These are phyloP conservation scores for Platanthera zijinensis DNA, from an alignment of 106 monocot genomes.

Conservation along the genomic window DNA sequence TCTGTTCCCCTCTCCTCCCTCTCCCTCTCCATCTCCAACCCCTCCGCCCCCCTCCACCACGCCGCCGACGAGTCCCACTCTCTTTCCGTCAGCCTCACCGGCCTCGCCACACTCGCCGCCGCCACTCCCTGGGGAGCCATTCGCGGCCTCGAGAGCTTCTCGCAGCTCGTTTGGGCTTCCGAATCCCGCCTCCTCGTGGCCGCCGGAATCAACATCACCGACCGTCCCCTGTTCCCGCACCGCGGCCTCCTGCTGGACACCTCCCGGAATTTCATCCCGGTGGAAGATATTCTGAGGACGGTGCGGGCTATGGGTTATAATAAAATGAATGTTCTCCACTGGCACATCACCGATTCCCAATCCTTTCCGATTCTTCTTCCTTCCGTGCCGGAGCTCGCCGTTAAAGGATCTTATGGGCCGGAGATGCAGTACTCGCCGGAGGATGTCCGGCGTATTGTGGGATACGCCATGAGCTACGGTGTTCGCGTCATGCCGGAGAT, in stretches of 20 bases:
- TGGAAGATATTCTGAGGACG: slow-evolving; percentile 52
- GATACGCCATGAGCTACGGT: slow-evolving; percentile 34
- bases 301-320: slow-evolving; percentile 63
- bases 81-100: slow-evolving; percentile 24
- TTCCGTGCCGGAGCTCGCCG: slow-evolving; percentile 57
- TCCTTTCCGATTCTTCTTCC: slow-evolving; percentile 73
- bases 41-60: slow-evolving; percentile 40
- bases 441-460: slow-evolving; percentile 54
- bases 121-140: slow-evolving; percentile 74
- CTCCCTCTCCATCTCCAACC: slow-evolving; percentile 41
- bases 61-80: slow-evolving; percentile 71
- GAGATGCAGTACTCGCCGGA: slow-evolving; percentile 43
- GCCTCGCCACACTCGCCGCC: slow-evolving; percentile 35
- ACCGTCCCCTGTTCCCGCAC: slow-evolving; percentile 58
- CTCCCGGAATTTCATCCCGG: slow-evolving; percentile 67
- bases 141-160: slow-evolving; percentile 77
- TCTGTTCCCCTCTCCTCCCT: slow-evolving; percentile 27
- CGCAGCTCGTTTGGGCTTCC: slow-evolving; percentile 54
- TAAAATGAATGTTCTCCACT: slow-evolving; percentile 91
- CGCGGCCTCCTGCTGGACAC: slow-evolving; percentile 83
- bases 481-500: slow-evolving; percentile 83
- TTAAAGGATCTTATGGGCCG: slow-evolving; percentile 48
- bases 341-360: slow-evolving; percentile 87
- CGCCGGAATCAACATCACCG: slow-evolving; percentile 33
- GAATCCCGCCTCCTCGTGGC: slow-evolving; percentile 25